These are phyloP conservation scores for Barnettozyma californica DNA, from an alignment of 805 yeast genomes.

Conservation along the genomic window DNA sequence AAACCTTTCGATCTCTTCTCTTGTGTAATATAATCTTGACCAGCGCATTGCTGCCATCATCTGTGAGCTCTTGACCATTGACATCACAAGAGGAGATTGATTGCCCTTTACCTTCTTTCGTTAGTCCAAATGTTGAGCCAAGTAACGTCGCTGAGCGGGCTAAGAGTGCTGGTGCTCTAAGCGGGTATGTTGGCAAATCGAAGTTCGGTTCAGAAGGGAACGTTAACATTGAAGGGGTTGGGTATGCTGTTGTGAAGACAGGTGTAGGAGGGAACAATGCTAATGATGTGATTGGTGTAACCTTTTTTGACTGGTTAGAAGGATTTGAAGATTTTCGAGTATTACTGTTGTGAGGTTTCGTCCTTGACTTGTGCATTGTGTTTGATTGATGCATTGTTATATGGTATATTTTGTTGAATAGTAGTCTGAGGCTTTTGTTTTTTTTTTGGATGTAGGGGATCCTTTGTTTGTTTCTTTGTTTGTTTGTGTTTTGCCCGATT, in stretches of 20 bases:
- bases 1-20: slow-evolving; percentile 8
- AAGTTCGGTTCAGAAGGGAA: slow-evolving; percentile 5
- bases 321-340: background rate
- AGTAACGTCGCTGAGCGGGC: slow-evolving; percentile 2
- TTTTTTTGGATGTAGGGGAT: too few species aligned
- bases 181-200: slow-evolving; percentile 14
- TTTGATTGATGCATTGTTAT: background rate
- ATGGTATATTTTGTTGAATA: too few species aligned
- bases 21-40: slow-evolving; percentile 6
- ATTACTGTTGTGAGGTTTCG: background rate
- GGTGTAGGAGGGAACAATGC: background rate
- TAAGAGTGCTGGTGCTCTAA: slow-evolving; percentile 14
- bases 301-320: background rate
- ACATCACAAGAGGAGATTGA: background rate
- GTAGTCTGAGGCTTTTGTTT: background rate
- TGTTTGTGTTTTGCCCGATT: slow-evolving; percentile 3
- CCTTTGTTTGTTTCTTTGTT: background rate
- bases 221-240: slow-evolving; percentile 7
- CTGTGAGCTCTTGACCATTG: slow-evolving; percentile 11
- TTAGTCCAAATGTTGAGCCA: slow-evolving; percentile 12
- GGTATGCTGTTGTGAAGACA: slow-evolving; percentile 15
- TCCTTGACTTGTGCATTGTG: slow-evolving; percentile 14
- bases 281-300: background rate
- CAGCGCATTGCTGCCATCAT: slow-evolving; percentile 8
- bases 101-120: background rate